These are phyloP conservation scores for Suillus brevipes DNA, from an alignment of 768 basidiomycete genomes.

Conservation along the genomic window DNA sequence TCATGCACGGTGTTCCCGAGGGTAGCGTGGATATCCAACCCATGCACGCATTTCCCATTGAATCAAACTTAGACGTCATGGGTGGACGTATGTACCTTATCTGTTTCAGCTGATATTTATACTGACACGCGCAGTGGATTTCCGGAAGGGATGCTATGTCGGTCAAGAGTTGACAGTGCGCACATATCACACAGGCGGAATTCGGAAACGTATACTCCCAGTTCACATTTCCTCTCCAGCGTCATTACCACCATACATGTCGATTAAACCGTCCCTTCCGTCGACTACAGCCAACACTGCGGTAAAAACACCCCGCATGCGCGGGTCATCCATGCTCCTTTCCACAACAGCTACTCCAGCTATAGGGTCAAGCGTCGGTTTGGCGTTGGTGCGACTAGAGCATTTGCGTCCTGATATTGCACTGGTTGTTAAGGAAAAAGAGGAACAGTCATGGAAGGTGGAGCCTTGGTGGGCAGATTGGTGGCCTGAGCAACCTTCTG, in stretches of 20 bases:
- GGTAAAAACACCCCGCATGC: constrained; percentile 50
- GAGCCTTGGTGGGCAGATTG: constrained; percentile 68
- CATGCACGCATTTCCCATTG: constrained; percentile 85
- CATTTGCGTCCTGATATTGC: constrained; percentile 42
- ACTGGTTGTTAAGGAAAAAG: constrained; percentile 32
- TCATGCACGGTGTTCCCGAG: constrained; percentile 85
- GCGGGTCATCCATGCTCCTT: constrained; percentile 76
- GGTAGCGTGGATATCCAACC: constrained; percentile 75
- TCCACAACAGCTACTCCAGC: constrained; percentile 43
- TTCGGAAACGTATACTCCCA: constrained; percentile 89
- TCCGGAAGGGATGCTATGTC: constrained; percentile 96
- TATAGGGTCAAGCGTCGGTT: constrained; percentile 50
- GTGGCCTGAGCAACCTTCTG: constrained; percentile 46
- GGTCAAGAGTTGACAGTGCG: constrained; percentile 97
- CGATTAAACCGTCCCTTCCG: constrained; percentile 26
- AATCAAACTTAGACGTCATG: constrained; percentile 94
- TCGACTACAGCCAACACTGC: constrained; percentile 31
- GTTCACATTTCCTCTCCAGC: constrained; percentile 53
- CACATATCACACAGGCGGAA: constrained; percentile 90
- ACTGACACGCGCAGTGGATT: constrained; percentile 66
- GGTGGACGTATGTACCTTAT: constrained; percentile 69
- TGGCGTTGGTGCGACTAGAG: constrained; percentile 81
- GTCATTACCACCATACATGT: constrained; percentile 21
- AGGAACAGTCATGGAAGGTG: constrained; percentile 39
- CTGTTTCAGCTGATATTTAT: background rate